phyloP scores from a whole-genome alignment of 2,329 filamentous ascomycete genomes.

The Fusarium proliferatum region DNA sequence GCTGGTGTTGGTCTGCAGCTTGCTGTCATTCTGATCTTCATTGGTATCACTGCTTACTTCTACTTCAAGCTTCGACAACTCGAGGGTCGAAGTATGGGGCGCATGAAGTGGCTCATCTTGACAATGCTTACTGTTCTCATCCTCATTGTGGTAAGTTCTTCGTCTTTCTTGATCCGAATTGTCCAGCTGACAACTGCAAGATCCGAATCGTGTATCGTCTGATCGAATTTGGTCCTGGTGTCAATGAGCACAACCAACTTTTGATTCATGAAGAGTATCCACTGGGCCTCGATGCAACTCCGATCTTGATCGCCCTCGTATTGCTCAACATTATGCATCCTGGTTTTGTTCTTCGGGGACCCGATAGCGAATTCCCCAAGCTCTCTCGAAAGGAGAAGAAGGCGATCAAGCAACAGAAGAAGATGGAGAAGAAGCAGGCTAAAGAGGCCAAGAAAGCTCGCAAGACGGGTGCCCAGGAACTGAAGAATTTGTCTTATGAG shows the following conservation, averaged over 20 bases:
- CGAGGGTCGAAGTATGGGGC: constrained; percentile 40
- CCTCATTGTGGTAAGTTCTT: constrained; percentile 50
- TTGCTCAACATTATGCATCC: constrained; percentile 60
- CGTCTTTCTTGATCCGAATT: not conserved
- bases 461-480: constrained; percentile 30
- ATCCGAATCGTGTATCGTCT: constrained; percentile 71
- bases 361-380: constrained; percentile 58
- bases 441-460: constrained; percentile 41
- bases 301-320: constrained; percentile 63
- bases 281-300: constrained; percentile 63
- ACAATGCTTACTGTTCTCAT: constrained; percentile 49
- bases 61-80: constrained; percentile 45
- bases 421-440: constrained; percentile 41
- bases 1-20: constrained; percentile 53
- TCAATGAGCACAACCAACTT: constrained; percentile 56
- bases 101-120: constrained; percentile 50
- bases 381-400: constrained; percentile 58
- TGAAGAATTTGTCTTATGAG: constrained; percentile 25
- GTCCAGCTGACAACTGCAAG: constrained; percentile 43
- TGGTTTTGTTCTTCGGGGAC: constrained; percentile 58
- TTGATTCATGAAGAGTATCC: constrained; percentile 64
- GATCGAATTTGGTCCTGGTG: constrained; percentile 63
- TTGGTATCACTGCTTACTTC: constrained; percentile 50
- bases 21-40: constrained; percentile 53
- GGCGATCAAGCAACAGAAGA: constrained; percentile 52